phyloP scores from a whole-genome alignment of 768 basidiomycete species.

The Rhizopogon roseolus region DNA sequence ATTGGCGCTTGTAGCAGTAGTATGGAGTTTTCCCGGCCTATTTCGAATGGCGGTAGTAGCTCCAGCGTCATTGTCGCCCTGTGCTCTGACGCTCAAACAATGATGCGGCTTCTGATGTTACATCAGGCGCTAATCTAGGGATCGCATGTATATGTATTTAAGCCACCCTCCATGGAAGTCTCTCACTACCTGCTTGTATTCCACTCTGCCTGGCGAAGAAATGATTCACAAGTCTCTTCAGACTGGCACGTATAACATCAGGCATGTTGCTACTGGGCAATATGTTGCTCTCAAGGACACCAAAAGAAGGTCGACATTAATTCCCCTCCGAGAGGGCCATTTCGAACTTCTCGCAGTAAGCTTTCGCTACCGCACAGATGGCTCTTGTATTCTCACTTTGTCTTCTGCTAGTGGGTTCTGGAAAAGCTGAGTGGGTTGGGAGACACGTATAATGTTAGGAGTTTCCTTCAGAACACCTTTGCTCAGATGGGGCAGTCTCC shows the following conservation, averaged over 20 bases:
- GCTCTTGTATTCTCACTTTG: not conserved
- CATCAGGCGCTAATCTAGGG: not conserved
- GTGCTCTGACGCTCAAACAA: no score
- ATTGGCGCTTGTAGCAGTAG: no score
- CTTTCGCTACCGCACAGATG: not conserved
- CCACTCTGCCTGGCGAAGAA: not conserved
- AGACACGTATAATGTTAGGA: not conserved
- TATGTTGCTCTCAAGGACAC: not conserved
- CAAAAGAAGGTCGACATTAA: not conserved
- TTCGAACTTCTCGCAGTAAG: not conserved
- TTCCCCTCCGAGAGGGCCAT: not conserved
- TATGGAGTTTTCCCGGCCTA: no score
- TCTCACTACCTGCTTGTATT: not conserved
- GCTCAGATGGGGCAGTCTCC: not conserved
- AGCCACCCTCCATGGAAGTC: not conserved
- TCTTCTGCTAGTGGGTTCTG: not conserved
- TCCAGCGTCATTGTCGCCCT: no score
- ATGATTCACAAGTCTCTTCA: not conserved
- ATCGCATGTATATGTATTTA: not conserved
- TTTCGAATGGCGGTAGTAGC: no score
- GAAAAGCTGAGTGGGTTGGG: not conserved
- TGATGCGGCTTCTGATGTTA: no score
- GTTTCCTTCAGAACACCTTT: slow-evolving; percentile 1
- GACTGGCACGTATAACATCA: not conserved
- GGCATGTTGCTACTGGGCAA: not conserved